Conservation (phyloP, 164 flowering plant species). For the Paratinospora sagittata region DNA sequence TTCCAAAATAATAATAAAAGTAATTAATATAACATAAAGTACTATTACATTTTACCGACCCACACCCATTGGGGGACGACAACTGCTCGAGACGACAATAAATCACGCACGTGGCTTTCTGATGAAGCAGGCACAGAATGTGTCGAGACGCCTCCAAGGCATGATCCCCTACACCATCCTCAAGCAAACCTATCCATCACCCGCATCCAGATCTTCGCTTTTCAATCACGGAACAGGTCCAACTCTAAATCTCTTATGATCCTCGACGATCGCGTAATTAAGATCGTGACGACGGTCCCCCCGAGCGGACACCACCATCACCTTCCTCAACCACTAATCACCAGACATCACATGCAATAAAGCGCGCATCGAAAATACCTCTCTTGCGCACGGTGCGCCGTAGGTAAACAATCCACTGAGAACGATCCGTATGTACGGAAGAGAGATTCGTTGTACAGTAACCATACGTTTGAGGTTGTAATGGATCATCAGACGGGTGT, state of each 20-base stretch:
- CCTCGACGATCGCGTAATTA: neutral
- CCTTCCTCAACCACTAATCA: slow-evolving; percentile 1
- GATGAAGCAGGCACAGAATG: neutral
- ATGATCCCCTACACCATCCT: neutral
- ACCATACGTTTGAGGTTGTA: neutral
- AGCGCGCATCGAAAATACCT: neutral
- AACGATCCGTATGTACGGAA: neutral
- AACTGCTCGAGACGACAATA: neutral
- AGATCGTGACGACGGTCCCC: neutral
- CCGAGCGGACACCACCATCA: neutral
- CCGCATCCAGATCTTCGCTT: neutral
- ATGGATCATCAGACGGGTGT: neutral
- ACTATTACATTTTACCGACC: neutral
- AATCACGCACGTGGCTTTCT: neutral
- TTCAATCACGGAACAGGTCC: too few relatives aligned
- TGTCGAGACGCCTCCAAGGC: neutral
- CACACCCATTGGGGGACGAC: neutral
- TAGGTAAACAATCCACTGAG: neutral
- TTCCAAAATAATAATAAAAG: too few relatives aligned
- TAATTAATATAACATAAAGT: too few relatives aligned
- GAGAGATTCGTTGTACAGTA: neutral
- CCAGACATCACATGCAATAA: slow-evolving; percentile 5
- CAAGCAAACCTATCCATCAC: neutral
- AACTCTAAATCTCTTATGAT: too few relatives aligned
- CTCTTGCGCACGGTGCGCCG: neutral